phyloP scores from a whole-genome alignment of 148 eudicot species.

The Rhododendron griersonianum region DNA sequence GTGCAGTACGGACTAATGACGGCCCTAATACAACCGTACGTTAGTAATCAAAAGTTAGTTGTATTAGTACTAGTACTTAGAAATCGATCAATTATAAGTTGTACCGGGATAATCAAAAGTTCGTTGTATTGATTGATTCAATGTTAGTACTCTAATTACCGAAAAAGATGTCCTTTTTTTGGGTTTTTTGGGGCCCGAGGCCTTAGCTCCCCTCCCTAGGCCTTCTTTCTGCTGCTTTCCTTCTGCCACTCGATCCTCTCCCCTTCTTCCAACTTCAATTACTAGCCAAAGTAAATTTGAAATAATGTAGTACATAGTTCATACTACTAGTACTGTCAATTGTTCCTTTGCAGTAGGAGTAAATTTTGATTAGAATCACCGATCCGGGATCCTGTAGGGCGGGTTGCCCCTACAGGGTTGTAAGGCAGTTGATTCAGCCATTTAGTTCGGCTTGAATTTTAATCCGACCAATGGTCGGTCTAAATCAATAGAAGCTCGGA shows the following conservation, averaged over 20 bases:
- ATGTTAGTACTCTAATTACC: not conserved
- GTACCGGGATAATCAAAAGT: not conserved
- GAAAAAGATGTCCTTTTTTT: not conserved
- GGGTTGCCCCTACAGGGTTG: no score
- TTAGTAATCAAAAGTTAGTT: not conserved
- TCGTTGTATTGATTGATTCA: not conserved
- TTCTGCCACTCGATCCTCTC: constrained; percentile 3
- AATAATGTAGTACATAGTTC: no score
- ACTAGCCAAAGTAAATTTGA: not conserved
- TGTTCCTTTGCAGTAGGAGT: no score
- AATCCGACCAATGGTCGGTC: no score
- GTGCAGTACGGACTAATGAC: not conserved
- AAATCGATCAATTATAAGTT: not conserved
- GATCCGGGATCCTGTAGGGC: no score
- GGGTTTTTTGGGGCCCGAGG: not conserved
- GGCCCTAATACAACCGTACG: not conserved
- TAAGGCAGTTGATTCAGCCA: no score
- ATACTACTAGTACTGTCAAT: no score
- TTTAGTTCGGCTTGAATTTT: no score
- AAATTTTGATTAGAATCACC: no score
- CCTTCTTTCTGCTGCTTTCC: constrained; percentile 1
- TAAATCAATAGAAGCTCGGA: no score
- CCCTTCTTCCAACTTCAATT: not conserved
- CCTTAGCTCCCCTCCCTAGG: not conserved
- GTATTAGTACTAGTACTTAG: not conserved